Evolutionary conservation across 2,329 filamentous ascomycete genomes (phyloP).

Genomic region (Myriangium duriaei): DNA sequence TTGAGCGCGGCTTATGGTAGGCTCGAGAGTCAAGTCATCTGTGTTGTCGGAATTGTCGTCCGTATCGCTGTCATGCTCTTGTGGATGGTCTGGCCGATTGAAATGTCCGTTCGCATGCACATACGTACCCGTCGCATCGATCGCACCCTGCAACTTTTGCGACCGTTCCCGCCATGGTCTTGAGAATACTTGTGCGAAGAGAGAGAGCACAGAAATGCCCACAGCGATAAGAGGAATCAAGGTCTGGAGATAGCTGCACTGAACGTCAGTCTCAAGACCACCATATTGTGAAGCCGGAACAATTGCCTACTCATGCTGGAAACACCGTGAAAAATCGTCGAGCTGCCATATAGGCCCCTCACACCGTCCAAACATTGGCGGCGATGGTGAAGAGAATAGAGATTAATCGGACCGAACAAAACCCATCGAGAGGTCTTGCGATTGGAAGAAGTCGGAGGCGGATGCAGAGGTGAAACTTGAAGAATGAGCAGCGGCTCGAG

Average conservation of each 20-base stretch:
- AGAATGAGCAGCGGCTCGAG: no score
- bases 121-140: constrained; percentile 7
- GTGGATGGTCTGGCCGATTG: constrained; percentile 15
- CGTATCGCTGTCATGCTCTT: constrained; percentile 30
- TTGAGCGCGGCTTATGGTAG: constrained; percentile 39
- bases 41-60: constrained; percentile 50
- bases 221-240: constrained; percentile 65
- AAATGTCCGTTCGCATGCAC: constrained; percentile 22
- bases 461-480: no score
- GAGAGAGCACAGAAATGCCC: constrained; percentile 54
- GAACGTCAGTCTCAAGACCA: constrained; percentile 12
- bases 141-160: constrained; percentile 1
- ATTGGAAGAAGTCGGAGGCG: not conserved
- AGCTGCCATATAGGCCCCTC: constrained; percentile 45
- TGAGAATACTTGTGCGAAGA: constrained; percentile 44
- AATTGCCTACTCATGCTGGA: constrained; percentile 51
- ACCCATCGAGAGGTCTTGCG: not conserved
- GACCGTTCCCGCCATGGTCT: constrained; percentile 6
- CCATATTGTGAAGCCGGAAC: constrained; percentile 6
- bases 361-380: constrained; percentile 44
- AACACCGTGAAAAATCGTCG: constrained; percentile 51
- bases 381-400: constrained; percentile 1
- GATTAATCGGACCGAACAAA: not conserved
- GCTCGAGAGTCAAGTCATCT: constrained; percentile 41
- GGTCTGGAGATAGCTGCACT: constrained; percentile 60